phyloP scores from a whole-genome alignment of 1,139 yeast species.

The Geotrichum phurueaensis region DNA sequence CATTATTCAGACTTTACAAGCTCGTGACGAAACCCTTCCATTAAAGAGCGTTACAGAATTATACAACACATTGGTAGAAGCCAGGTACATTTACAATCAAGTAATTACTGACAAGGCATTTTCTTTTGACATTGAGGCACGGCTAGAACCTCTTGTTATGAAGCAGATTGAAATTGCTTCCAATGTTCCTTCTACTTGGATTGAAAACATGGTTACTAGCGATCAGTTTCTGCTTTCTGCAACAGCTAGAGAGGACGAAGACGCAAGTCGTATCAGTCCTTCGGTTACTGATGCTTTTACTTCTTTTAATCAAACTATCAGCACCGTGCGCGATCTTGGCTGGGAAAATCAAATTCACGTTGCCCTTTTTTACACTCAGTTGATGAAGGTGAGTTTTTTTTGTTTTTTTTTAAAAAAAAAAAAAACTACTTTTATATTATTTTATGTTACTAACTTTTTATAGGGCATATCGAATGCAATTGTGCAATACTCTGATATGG shows the following conservation, averaged over 20 bases:
- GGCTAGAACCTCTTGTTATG: conserved; percentile 53
- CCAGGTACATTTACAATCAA: conserved; percentile 44
- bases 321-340: conserved; percentile 47
- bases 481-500: conserved; percentile 45
- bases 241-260: conserved; percentile 28
- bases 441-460: conserved; percentile 1
- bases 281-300: conserved; percentile 66
- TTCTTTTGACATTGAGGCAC: conserved; percentile 52
- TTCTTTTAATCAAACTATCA: conserved; percentile 53
- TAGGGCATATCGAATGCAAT: conserved; percentile 55
- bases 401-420: background rate
- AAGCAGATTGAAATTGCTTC: conserved; percentile 54
- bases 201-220: conserved; percentile 48
- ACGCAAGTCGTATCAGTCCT: conserved; percentile 41
- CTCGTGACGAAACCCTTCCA: conserved; percentile 37
- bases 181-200: conserved; percentile 45
- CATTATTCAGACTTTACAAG: conserved; percentile 43
- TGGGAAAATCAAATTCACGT: conserved; percentile 62
- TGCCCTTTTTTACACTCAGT: conserved; percentile 52
- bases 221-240: conserved; percentile 53
- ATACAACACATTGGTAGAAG: conserved; percentile 51
- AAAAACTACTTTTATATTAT: too few species aligned
- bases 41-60: conserved; percentile 59
- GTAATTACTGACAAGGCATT: conserved; percentile 47
- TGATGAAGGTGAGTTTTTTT: conserved; percentile 39